Base-by-base conservation (phyloP, 768 basidiomycete species). In the Russula virescens region DNA sequence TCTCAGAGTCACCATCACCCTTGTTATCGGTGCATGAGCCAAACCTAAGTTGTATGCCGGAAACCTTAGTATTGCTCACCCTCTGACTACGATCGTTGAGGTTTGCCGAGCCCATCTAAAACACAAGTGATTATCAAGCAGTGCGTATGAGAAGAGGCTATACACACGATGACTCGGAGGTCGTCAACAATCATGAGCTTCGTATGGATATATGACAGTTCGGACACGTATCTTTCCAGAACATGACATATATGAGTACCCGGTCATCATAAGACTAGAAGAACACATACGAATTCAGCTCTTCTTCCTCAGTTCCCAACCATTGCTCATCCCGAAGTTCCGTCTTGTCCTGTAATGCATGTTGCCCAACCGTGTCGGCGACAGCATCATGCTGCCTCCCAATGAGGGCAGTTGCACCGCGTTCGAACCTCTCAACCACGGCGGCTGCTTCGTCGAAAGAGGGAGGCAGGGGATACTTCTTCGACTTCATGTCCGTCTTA, bases 121-220 rank as follows among this genome's bases (percentile, higher is more conserved):
- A 23, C 54, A 50, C 58, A 25, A n/a, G 31, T 54, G 34, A 58
- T 21, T 13, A 43, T 31, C 10, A 43, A 35, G 23, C 31, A 16
- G 38, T 28, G 47, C 56, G 21, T 47, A 21, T 43, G 13, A 46
- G 43, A 19, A 21, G 7, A 45, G 51, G 13, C 31, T 11, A 28
- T 1, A 80, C 89, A 55, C 68, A 92, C 91, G 66, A 98, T 92
- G 49, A 97, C 94, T 40, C 87, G 80, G 35, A 84, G 80, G 71
- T 98, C 95, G 70, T 97, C 95, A 40, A 97, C 91, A 57, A 96
- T 91, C 94, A 97, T 96, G 26, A 96, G 72, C 77, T 94, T 94
- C 25, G 83, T 85, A 71, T 94, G 91, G 62, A 94, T 92, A 68
- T 93, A 93, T 23, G 88, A 74, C 68, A 89, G 65, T 74, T 91